Evolutionary conservation across 2,329 filamentous ascomycete genomes (phyloP).

Genomic region (Emmonsiellopsis sp.): DNA sequence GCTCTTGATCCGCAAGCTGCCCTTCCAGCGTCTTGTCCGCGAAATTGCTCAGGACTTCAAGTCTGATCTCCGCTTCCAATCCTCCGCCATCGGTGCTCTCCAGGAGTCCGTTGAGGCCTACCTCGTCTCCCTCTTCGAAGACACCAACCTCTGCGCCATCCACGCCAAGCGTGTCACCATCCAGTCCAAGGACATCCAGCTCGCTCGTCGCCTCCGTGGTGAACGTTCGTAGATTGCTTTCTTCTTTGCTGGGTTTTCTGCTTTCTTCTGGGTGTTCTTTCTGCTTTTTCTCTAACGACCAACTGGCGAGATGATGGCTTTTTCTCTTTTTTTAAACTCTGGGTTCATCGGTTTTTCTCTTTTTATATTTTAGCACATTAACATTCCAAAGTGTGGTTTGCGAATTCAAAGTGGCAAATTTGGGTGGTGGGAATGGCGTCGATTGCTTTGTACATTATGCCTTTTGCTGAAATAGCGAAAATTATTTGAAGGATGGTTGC

Average conservation of each 20-base stretch:
- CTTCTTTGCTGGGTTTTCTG: constrained; percentile 21
- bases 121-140: constrained; percentile 95
- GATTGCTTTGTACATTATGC: constrained; percentile 6
- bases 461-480: constrained; percentile 6
- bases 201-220: constrained; percentile 88
- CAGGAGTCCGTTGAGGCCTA: constrained; percentile 99
- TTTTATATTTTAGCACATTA: background rate
- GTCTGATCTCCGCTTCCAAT: constrained; percentile 94
- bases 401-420: constrained; percentile 1
- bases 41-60: constrained; percentile 97
- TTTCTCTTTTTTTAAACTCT: background rate
- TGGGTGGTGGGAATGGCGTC: constrained; percentile 10
- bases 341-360: background rate
- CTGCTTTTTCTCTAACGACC: constrained; percentile 2
- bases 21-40: constrained; percentile 94
- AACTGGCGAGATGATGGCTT: background rate
- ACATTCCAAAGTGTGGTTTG: background rate
- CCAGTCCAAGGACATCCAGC: constrained; percentile 87
- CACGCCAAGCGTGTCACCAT: constrained; percentile 99
- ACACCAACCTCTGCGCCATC: constrained; percentile 97
- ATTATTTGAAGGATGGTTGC: too few species aligned
- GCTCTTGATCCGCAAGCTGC: constrained; percentile 91
- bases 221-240: constrained; percentile 63
- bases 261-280: constrained; percentile 23
- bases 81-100: constrained; percentile 89